Conservation (phyloP, 331 rosid genomes). For the Pyracantha coccinea region DNA sequence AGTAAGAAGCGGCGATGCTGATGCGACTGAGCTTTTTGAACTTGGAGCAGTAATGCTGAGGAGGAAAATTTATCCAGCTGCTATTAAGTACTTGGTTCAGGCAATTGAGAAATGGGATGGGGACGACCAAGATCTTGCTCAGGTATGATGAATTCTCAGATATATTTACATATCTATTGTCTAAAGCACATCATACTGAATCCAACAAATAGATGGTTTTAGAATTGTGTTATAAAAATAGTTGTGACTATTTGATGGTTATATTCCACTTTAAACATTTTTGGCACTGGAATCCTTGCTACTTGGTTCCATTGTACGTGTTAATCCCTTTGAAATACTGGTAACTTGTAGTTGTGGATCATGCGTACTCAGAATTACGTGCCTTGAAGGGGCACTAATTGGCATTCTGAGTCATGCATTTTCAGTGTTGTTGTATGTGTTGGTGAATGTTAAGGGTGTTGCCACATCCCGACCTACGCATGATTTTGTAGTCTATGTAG, state of each 20-base stretch:
- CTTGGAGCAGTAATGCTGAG: conserved; percentile 98
- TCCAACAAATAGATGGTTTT: neutral
- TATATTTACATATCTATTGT: neutral
- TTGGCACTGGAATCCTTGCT: neutral
- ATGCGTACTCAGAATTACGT: neutral
- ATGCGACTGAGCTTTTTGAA: conserved; percentile 86
- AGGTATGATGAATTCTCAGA: conserved; percentile 39
- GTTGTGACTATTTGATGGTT: neutral
- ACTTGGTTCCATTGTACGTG: neutral
- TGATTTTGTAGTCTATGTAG: neutral
- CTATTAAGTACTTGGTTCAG: conserved; percentile 78
- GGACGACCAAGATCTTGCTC: conserved; percentile 89
- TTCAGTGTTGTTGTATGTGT: neutral
- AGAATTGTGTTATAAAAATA: neutral
- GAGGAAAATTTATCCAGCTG: conserved; percentile 93
- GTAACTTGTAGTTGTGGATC: no score
- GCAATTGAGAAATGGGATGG: conserved; percentile 98
- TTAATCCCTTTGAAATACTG: neutral
- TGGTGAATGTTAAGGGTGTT: neutral
- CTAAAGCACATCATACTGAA: neutral
- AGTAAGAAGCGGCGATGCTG: conserved; percentile 93
- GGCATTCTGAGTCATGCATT: neutral
- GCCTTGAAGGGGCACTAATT: neutral
- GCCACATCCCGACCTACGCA: neutral
- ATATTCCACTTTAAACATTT: neutral